phyloP scores from a whole-genome alignment of 495 filamentous ascomycete species.

The Daldinia childiae region DNA sequence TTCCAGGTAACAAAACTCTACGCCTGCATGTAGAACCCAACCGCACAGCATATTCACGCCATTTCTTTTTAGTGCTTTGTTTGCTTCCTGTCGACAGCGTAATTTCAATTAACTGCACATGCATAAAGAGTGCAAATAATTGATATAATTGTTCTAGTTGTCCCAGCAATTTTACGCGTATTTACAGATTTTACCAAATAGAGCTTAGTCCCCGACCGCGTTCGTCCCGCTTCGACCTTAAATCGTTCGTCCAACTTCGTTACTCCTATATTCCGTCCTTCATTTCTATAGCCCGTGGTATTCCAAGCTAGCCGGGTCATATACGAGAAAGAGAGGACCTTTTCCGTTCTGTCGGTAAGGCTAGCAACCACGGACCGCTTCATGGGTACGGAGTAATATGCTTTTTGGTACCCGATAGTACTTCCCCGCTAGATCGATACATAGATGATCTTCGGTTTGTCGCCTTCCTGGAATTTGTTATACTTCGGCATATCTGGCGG shows the following conservation, averaged over 20 bases:
- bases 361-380: neutral
- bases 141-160: neutral
- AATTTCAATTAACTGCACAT: neutral
- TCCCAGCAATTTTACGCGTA: conserved; percentile 17
- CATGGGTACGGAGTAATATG: conserved; percentile 14
- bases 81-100: neutral
- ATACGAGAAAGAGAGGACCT: conserved; percentile 2
- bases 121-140: neutral
- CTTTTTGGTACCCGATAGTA: conserved; percentile 7
- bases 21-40: neutral
- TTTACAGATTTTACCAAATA: conserved; percentile 12
- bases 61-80: neutral
- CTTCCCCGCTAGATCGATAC: conserved; percentile 1
- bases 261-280: neutral
- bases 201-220: conserved; percentile 14
- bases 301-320: neutral
- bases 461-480: neutral
- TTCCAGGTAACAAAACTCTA: conserved; percentile 3
- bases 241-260: neutral
- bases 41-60: neutral
- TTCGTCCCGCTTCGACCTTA: conserved; percentile 5
- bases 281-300: neutral
- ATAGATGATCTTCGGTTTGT: neutral
- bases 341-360: neutral
- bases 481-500: conserved; percentile 1